These are phyloP conservation scores for Mortierella sp. DNA, from an alignment of 371 early-diverging fungal genomes.

Conservation along the genomic window DNA sequence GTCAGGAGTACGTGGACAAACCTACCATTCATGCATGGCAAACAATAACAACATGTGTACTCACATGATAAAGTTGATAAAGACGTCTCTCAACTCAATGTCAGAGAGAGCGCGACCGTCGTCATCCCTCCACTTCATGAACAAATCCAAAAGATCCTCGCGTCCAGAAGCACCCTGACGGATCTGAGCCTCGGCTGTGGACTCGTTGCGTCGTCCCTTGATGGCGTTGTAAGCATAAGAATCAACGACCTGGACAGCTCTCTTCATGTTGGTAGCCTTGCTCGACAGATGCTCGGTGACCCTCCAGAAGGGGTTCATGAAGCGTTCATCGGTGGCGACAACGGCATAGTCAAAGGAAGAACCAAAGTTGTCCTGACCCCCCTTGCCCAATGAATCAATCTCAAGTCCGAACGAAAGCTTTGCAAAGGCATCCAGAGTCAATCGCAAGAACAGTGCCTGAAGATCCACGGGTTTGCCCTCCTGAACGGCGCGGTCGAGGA, in stretches of 20 bases:
- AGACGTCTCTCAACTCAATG: conserved; percentile 72
- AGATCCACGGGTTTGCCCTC: conserved; percentile 63
- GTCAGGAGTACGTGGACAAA: conserved; percentile 16
- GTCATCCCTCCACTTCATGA: conserved; percentile 70
- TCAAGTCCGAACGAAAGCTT: conserved; percentile 57
- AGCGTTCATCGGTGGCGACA: conserved; percentile 59
- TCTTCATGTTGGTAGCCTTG: conserved; percentile 49
- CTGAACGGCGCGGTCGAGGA: conserved; percentile 57
- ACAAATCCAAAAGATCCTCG: conserved; percentile 71
- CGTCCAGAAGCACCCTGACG: conserved; percentile 50
- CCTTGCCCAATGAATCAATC: conserved; percentile 25
- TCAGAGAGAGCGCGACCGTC: conserved; percentile 66
- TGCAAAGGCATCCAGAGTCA: conserved; percentile 73
- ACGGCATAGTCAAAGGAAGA: conserved; percentile 64
- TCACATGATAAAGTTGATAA: conserved; percentile 78
- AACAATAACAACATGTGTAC: conserved; percentile 13
- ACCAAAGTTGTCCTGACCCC: conserved; percentile 56
- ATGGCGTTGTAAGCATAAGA: conserved; percentile 64
- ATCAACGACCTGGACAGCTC: conserved; percentile 64
- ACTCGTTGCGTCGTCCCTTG: conserved; percentile 59
- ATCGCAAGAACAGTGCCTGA: conserved; percentile 69
- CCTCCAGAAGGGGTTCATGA: conserved; percentile 68
- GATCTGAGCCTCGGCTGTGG: conserved; percentile 35
- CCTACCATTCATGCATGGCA: background rate
- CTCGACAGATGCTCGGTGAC: conserved; percentile 57